phyloP scores from a whole-genome alignment of 2,329 filamentous ascomycete genomes.

The Aspergillus sp. region DNA sequence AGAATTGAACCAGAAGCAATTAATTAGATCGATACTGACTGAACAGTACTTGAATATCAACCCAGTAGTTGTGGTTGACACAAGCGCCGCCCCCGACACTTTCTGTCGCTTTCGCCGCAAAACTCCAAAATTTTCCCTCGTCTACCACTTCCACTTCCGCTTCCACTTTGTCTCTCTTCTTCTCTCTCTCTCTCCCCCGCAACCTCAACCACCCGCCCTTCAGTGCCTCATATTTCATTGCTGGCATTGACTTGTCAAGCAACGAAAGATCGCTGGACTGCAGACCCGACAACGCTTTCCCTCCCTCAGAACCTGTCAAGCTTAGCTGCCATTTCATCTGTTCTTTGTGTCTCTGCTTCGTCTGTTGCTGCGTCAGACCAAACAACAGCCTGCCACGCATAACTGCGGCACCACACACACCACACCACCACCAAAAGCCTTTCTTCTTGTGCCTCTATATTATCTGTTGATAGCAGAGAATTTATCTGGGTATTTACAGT shows the following conservation, averaged over 20 bases:
- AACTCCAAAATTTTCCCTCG: slow-evolving; percentile 15
- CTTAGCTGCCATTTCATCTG: slow-evolving; percentile 10
- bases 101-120: no score
- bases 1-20: no score
- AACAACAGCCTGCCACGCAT: slow-evolving; percentile 14
- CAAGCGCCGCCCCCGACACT: no score
- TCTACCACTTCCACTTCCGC: slow-evolving; percentile 3
- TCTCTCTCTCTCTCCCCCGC: slow-evolving; percentile 18
- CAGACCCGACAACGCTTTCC: slow-evolving; percentile 17
- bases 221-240: slow-evolving; percentile 28
- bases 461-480: no score
- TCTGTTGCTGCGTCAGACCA: slow-evolving; percentile 13
- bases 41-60: no score
- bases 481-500: neutral
- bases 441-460: neutral
- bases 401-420: neutral
- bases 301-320: slow-evolving; percentile 9
- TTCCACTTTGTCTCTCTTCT: slow-evolving; percentile 16
- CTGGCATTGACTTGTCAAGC: slow-evolving; percentile 52
- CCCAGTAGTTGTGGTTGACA: no score
- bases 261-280: slow-evolving; percentile 29
- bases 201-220: slow-evolving; percentile 18
- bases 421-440: neutral
- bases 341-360: slow-evolving; percentile 16
- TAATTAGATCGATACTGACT: no score